Evolutionary conservation across 208 protist species (phyloP), one percentile per base, ranked within the genome.

Genomic region (Crithidia bombi): DNA sequence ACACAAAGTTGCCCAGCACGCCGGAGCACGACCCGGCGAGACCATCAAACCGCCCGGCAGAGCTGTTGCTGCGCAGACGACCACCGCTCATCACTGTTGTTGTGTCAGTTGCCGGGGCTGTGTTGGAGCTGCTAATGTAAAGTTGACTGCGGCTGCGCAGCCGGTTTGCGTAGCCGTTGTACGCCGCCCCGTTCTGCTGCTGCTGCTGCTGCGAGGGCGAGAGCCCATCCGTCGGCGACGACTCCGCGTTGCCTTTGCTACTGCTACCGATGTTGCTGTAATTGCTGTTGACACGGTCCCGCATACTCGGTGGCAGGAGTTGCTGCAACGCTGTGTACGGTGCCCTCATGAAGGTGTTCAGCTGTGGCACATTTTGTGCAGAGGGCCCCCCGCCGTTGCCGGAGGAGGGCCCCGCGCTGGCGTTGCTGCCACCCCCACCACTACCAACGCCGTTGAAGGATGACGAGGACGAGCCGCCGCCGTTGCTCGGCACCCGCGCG

Each of bases 261-360:
- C 3, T 32, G n/a, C 17, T 70, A n/a, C n/a, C n/a, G 43, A 35
- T 59, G 21, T 23, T 61, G n/a, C 10, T 35, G 30, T 15, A 50
- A 17, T 23, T 61, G n/a, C 12, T 44, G 54, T 23, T 46, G 14
- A 36, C 55, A 32, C 57, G 58, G 39, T 67, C 69, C 7, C 51
- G 38, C 69, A 74, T 74, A 21, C 56, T 46, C 0, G 69, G 69
- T 19, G 69, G 69, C 28, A 67, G 28, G 30, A 74, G 51, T 38
- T 74, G 69, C 47, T 63, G 41, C 33, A 55, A 36, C 49, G 41
- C 41, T 1, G 33, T 1, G 38, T 44, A 28, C 38, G 59, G 59
- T 14, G 59, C 30, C 35, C 54, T 58, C 59, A 74, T 56, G 44
- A 66, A 67, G 3, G 41, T 55, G 57, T 67, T 67, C 3, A 74